Evolutionary conservation across 2,329 filamentous ascomycete genomes (phyloP), one percentile per base, ranked within the genome.

Genomic region (Pochonia chlamydosporia): DNA sequence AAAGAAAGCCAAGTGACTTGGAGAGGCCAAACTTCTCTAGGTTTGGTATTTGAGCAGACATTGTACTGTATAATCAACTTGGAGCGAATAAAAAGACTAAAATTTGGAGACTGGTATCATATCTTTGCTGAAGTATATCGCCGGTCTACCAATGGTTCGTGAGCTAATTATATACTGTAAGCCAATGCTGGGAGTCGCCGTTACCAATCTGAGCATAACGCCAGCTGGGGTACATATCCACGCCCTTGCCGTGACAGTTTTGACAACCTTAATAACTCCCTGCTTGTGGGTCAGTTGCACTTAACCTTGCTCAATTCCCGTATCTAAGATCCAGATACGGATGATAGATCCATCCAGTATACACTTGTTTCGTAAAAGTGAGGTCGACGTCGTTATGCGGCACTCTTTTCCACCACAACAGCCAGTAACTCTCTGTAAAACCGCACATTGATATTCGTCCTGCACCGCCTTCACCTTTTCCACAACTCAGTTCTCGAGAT

Each of bases 1-100:
- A 43, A 16, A 48, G 41, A 33, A 48, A 43, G 16, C 33, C 46
- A 3, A 36, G 31, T 5, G 9, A 16, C 13, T 44, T 39, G 33
- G 33, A 43, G 33, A 48, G 37, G 33, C 46, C 41, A 41, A 46
- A 35, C n/a, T 20, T 24, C 23, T 21, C 39, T 14, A 28, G 33
- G n/a, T 14, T 35, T 13, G 23, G 16, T 21, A 35, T n/a, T 25
- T 11, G 4, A 2, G 20, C 20, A 11, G 20, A 5, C 37, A 40
- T 18, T 35, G 7, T 35, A 10, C 10, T 28, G 7, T 28, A 13
- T 28, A 28, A 13, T 28, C 26, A 28, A 8, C 26, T 7, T 28
- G 7, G n/a, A n/a, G n/a, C n/a, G n/a, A n/a, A n/a, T n/a, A n/a
- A n/a, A n/a, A n/a, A n/a, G n/a, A n/a, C n/a, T n/a, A n/a, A n/a